Evolutionary conservation across 768 basidiomycete genomes (phyloP).

Genomic region (Mycena haematopus): DNA sequence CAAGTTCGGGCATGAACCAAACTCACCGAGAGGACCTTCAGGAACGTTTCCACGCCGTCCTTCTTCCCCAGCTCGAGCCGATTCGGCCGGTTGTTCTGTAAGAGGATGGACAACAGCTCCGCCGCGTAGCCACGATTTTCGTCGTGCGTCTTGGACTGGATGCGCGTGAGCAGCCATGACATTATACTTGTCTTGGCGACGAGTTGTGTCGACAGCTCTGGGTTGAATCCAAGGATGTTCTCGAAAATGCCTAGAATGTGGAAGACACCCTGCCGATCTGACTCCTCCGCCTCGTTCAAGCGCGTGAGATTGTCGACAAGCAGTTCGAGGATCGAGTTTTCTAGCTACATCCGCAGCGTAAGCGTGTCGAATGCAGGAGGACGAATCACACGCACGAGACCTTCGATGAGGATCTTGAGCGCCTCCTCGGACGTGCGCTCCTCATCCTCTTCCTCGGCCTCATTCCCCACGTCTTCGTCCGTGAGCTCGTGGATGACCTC

Average conservation of each 20-base stretch:
- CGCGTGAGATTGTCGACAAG: slow-evolving; percentile 88
- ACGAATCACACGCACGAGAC: slow-evolving; percentile 61
- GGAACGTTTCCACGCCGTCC: slow-evolving; percentile 78
- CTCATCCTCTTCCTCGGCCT: slow-evolving; percentile 66
- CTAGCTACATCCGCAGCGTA: slow-evolving; percentile 58
- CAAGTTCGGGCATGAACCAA: slow-evolving; percentile 20
- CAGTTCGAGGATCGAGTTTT: slow-evolving; percentile 84
- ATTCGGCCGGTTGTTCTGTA: slow-evolving; percentile 77
- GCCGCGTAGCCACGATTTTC: slow-evolving; percentile 94
- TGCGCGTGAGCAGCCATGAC: slow-evolving; percentile 79
- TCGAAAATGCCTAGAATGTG: slow-evolving; percentile 95
- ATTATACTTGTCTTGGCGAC: slow-evolving; percentile 79
- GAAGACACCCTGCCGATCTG: slow-evolving; percentile 91
- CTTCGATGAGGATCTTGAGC: slow-evolving; percentile 76
- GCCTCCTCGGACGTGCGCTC: slow-evolving; percentile 68
- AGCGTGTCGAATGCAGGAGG: background rate
- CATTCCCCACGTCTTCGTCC: slow-evolving; percentile 93
- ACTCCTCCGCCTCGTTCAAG: slow-evolving; percentile 90
- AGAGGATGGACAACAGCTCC: slow-evolving; percentile 89
- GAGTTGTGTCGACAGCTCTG: slow-evolving; percentile 71
- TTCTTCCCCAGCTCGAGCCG: slow-evolving; percentile 70
- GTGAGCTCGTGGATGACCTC: slow-evolving; percentile 93
- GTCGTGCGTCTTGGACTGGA: slow-evolving; percentile 76
- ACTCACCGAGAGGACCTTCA: slow-evolving; percentile 84
- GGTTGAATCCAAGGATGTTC: slow-evolving; percentile 87